Evolutionary conservation across 495 filamentous ascomycete species (phyloP), one percentile per base, ranked within the genome.

Genomic region (Xylaria sp.): DNA sequence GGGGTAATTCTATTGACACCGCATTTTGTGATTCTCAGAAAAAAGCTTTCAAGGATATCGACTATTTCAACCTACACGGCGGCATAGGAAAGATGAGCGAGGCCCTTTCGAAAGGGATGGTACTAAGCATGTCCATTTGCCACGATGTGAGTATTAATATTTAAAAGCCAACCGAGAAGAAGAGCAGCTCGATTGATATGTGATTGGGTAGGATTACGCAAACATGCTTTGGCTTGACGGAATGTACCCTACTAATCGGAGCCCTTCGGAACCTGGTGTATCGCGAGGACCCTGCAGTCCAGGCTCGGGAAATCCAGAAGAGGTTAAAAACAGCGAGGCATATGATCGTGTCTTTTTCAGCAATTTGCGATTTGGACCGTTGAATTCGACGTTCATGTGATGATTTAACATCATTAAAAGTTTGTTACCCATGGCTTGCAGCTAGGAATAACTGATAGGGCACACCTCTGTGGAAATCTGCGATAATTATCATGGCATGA

Each of bases 151-250:
- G 50, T 29, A 17, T 15, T 53, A 24, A 12, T 12, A 4, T 11
- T 3, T 14, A 29, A 53, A 14, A 53, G 17, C 12, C 6, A 53
- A 24, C 4, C 29, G 11, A 0, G 15, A 7, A 6, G 3, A 6
- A 29, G 11, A 11, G 14, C 26, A 53, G 2, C 24, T 15, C 9
- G 3, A 26, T 24, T 53, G 12, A 53, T 14, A 12, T 53, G 24
- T 17, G 3, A 53, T 12, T 14, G 24, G 29, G 12, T 5, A 53
- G 50, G 50, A 53, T 15, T 53, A 53, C 12, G 50, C 50, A 53
- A 29, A 53, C 12, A 53, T 53, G 50, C 50, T 53, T 26, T 29
- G 24, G 50, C 50, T 53, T 53, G 50, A 53, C 50, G 50, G 50
- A 29, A 53, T n/a, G 3, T 29, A 21, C 29, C 24, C 48, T 29